Evolutionary conservation across 2,329 filamentous ascomycete genomes (phyloP).

Genomic region (Neobulgaria alba): DNA sequence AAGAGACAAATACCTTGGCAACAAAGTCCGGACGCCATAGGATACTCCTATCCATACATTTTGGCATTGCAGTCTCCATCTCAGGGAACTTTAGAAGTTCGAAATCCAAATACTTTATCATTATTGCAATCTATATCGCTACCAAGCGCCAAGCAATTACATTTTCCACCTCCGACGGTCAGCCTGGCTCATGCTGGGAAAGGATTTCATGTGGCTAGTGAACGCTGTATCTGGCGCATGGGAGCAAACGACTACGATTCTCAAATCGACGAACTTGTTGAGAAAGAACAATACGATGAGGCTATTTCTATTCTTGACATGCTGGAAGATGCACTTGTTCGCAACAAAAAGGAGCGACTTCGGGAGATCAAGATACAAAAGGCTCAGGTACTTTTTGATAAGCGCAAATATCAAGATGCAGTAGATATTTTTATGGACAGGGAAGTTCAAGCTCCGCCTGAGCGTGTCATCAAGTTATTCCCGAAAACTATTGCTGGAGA

Average conservation of each 20-base stretch:
- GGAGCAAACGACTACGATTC: constrained; percentile 83
- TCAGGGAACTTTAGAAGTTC: constrained; percentile 79
- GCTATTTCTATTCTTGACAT: constrained; percentile 82
- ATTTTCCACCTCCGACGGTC: constrained; percentile 86
- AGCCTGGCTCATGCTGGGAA: constrained; percentile 95
- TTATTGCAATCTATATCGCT: constrained; percentile 78
- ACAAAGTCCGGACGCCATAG: constrained; percentile 77
- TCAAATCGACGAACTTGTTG: constrained; percentile 76
- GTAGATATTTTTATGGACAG: constrained; percentile 73
- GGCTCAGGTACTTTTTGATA: constrained; percentile 73
- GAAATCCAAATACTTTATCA: constrained; percentile 88
- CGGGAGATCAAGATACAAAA: constrained; percentile 88
- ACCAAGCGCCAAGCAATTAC: constrained; percentile 72
- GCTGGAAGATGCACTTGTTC: constrained; percentile 84
- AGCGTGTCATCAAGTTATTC: constrained; percentile 77
- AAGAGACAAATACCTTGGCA: constrained; percentile 90
- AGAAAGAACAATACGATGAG: constrained; percentile 71
- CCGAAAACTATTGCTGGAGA: constrained; percentile 78
- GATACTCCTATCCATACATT: constrained; percentile 95
- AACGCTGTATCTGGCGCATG: constrained; percentile 94
- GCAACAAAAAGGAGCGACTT: constrained; percentile 71
- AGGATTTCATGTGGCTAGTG: constrained; percentile 87
- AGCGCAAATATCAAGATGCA: constrained; percentile 74
- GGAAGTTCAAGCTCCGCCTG: constrained; percentile 80
- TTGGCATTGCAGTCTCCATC: constrained; percentile 74